phyloP scores from a whole-genome alignment of 2,329 filamentous ascomycete species.

The Scytalidium sp. region DNA sequence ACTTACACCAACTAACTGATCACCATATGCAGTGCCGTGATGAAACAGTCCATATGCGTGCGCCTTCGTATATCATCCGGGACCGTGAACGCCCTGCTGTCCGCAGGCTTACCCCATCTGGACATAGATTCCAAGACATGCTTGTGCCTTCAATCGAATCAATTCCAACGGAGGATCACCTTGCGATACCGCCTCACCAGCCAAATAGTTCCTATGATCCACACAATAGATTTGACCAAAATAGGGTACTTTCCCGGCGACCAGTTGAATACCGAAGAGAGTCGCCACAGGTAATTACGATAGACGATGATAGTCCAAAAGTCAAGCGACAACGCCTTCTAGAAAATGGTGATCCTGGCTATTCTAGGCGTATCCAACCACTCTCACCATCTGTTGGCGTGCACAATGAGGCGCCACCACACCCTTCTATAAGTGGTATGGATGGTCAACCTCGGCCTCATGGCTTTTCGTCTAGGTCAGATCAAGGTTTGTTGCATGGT shows the following conservation, averaged over 20 bases:
- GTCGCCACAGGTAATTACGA: constrained; percentile 24
- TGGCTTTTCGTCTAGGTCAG: constrained; percentile 11
- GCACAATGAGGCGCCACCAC: background rate
- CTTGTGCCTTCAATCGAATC: constrained; percentile 30
- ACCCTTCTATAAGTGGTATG: background rate
- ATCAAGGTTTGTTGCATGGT: constrained; percentile 23
- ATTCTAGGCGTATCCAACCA: constrained; percentile 20
- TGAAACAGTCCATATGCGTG: constrained; percentile 11
- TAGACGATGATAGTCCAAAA: constrained; percentile 26
- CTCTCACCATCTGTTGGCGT: background rate
- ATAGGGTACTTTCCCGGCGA: constrained; percentile 15
- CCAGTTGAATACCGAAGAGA: constrained; percentile 14
- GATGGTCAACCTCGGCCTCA: constrained; percentile 12
- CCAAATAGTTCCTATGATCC: constrained; percentile 15
- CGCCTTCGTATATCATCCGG: constrained; percentile 12
- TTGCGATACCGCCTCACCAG: constrained; percentile 10
- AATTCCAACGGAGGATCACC: constrained; percentile 17
- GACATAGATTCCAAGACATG: constrained; percentile 25
- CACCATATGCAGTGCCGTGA: constrained; percentile 14
- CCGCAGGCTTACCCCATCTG: constrained; percentile 22
- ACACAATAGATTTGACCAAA: constrained; percentile 10
- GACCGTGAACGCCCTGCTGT: constrained; percentile 23
- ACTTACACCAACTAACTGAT: constrained; percentile 18
- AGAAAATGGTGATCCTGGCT: constrained; percentile 21
- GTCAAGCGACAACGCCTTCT: constrained; percentile 25